phyloP scores from a whole-genome alignment of 139 green algal species.

The Pleodorina starrii region DNA sequence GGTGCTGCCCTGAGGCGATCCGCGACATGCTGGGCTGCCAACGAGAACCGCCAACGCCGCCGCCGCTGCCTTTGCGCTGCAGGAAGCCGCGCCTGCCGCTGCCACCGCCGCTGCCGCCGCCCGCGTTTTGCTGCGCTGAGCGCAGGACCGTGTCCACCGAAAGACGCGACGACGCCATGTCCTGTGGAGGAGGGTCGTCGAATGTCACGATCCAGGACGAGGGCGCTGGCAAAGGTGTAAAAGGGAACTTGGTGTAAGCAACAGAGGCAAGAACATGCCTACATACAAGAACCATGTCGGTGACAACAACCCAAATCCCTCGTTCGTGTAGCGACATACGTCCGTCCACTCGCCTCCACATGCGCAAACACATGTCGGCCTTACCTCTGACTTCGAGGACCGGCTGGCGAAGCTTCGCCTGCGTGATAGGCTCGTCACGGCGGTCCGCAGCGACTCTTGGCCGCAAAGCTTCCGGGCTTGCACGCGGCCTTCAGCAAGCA shows the following conservation, averaged over 20 bases:
- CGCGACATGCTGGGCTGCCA: constrained; percentile 47
- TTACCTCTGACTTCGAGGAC: constrained; percentile 43
- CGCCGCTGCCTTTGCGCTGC: not conserved
- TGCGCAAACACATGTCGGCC: no score
- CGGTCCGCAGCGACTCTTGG: not conserved
- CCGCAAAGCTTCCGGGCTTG: constrained; percentile 10
- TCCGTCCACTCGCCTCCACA: no score
- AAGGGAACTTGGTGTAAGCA: no score
- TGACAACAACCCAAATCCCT: no score
- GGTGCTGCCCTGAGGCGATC: constrained; percentile 26
- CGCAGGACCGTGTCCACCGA: constrained; percentile 30
- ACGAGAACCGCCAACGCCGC: not conserved
- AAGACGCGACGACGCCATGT: constrained; percentile 34
- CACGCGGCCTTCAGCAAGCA: constrained; percentile 9
- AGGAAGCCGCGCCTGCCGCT: not conserved
- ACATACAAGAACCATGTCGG: no score
- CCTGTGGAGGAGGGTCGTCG: constrained; percentile 10
- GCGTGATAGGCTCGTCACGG: not conserved
- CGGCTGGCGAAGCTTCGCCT: constrained; percentile 30
- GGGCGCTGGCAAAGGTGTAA: no score
- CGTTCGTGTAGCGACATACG: no score
- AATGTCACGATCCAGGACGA: no score
- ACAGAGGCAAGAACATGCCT: no score
- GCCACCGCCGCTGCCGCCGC: not conserved
- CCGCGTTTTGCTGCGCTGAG: not conserved